phyloP scores from a whole-genome alignment of 306 rosid genomes.

The Dryas drummondii region DNA sequence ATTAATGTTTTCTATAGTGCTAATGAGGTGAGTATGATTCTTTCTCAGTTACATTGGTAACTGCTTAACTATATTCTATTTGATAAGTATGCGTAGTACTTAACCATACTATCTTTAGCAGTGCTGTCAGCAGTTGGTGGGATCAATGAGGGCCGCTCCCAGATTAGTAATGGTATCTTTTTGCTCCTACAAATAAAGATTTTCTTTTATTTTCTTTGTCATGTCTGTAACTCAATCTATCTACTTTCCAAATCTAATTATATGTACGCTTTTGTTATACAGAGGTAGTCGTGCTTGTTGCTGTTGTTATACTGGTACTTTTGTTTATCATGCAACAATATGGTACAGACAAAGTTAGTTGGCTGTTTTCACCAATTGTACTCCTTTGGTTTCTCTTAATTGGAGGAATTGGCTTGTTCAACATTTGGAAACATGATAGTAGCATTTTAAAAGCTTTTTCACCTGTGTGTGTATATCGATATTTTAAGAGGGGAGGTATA shows the following conservation, averaged over 20 bases:
- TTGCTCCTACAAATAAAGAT: constrained; percentile 25
- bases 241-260: constrained; percentile 17
- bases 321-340: constrained; percentile 85
- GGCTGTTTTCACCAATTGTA: constrained; percentile 95
- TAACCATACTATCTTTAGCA: constrained; percentile 32
- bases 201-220: constrained; percentile 13
- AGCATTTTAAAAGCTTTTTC: constrained; percentile 79
- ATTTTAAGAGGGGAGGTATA: constrained; percentile 63
- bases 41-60: constrained; percentile 13
- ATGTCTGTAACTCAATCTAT: neutral
- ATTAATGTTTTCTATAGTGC: neutral
- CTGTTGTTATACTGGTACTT: constrained; percentile 71
- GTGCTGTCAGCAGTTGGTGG: constrained; percentile 96
- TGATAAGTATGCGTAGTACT: neutral
- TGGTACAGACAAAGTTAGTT: constrained; percentile 90
- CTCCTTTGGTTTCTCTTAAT: constrained; percentile 89
- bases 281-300: constrained; percentile 77
- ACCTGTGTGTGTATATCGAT: constrained; percentile 67
- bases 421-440: constrained; percentile 72
- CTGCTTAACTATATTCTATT: constrained; percentile 20
- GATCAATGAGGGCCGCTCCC: constrained; percentile 60
- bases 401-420: constrained; percentile 90
- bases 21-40: neutral
- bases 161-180: constrained; percentile 52
- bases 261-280: constrained; percentile 26